phyloP scores from a whole-genome alignment of 306 rosid species.

The Sechiopsis laciniata region DNA sequence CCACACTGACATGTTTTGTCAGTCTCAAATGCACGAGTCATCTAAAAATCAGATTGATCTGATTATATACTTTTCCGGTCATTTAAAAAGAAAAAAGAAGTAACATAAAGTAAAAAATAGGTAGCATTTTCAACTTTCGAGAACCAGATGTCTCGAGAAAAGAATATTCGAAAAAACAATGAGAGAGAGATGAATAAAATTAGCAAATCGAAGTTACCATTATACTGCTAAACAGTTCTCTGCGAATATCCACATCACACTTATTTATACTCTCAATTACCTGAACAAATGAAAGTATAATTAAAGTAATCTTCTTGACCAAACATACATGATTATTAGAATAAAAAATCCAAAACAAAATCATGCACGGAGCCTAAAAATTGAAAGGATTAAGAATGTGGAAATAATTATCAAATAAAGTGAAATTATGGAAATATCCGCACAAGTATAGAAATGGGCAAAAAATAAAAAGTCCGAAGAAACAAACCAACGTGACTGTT shows the following conservation, averaged over 20 bases:
- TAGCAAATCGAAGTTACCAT: conserved; percentile 46
- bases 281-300: conserved; percentile 38
- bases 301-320: neutral
- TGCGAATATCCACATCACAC: conserved; percentile 96
- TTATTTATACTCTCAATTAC: conserved; percentile 89
- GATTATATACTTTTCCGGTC: neutral
- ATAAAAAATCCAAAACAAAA: neutral
- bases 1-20: neutral
- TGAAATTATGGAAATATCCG: neutral
- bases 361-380: neutral
- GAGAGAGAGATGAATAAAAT: too few species aligned
- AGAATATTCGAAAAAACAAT: neutral
- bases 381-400: conserved; percentile 6
- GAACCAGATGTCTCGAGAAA: conserved; percentile 2
- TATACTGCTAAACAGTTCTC: conserved; percentile 91
- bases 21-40: conserved; percentile 1
- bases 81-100: neutral
- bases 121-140: neutral
- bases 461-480: neutral
- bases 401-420: neutral
- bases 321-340: conserved; percentile 1
- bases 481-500: neutral
- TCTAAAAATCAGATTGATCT: neutral
- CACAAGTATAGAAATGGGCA: neutral
- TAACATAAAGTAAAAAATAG: neutral